phyloP scores from a whole-genome alignment of 2,329 filamentous ascomycete species.

The Epichloe sp. region DNA sequence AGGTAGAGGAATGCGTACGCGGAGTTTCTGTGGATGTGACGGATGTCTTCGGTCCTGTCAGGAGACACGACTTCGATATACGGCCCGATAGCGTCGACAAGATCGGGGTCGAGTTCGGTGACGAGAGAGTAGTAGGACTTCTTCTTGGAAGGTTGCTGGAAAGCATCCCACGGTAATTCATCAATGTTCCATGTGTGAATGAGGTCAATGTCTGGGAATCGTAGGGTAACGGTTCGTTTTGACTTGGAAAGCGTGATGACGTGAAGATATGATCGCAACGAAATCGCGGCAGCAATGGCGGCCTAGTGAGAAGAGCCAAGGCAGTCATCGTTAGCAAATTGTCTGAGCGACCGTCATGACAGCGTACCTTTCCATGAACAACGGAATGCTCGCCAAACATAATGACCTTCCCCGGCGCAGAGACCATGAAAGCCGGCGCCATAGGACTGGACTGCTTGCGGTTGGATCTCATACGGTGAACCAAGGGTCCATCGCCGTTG shows the following conservation, averaged over 20 bases:
- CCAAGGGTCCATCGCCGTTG: conserved; percentile 22
- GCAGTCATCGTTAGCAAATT: background rate
- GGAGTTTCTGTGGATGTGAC: conserved; percentile 73
- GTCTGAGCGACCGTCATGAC: background rate
- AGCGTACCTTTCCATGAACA: conserved; percentile 77
- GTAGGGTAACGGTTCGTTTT: conserved; percentile 71
- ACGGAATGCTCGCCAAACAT: conserved; percentile 96
- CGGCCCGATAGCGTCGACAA: conserved; percentile 69
- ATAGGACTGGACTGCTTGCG: conserved; percentile 51
- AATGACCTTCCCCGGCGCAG: conserved; percentile 94
- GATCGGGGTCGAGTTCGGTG: conserved; percentile 69
- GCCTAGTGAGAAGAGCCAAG: conserved; percentile 39
- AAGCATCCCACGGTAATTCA: conserved; percentile 73
- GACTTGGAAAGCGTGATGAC: conserved; percentile 92
- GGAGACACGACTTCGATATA: conserved; percentile 61
- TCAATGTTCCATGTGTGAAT: conserved; percentile 92
- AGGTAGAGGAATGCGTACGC: conserved; percentile 85
- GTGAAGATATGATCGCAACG: conserved; percentile 88
- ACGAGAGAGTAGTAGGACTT: conserved; percentile 90
- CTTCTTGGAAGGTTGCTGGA: conserved; percentile 72
- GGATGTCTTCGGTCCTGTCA: conserved; percentile 50
- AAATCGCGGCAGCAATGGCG: conserved; percentile 89
- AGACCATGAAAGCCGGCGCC: conserved; percentile 93
- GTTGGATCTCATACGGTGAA: conserved; percentile 26
- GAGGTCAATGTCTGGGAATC: conserved; percentile 83